Evolutionary conservation across 805 yeast genomes (phyloP).

Genomic region (Suhomyces xylopsoci): DNA sequence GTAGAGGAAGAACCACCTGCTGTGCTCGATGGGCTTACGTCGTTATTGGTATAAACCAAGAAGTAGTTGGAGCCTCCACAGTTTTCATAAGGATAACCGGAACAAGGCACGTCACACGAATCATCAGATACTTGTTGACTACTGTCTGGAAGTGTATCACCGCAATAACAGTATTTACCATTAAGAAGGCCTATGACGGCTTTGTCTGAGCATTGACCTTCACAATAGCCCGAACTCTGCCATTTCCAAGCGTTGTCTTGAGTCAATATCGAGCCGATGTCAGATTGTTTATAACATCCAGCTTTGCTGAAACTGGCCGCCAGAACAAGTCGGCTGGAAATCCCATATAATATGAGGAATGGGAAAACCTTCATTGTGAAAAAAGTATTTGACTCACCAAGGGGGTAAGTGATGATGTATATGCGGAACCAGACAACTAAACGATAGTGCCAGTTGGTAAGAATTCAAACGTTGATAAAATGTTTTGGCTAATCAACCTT

Average conservation of each 20-base stretch:
- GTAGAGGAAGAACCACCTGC: slow-evolving; percentile 7
- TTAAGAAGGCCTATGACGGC: slow-evolving; percentile 36
- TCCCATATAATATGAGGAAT: slow-evolving; percentile 5
- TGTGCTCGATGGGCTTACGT: slow-evolving; percentile 9
- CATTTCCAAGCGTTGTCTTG: slow-evolving; percentile 45
- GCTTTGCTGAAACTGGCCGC: slow-evolving; percentile 6
- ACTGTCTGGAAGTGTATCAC: slow-evolving; percentile 40
- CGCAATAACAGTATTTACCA: slow-evolving; percentile 68
- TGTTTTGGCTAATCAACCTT: not conserved
- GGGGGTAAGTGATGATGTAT: not conserved
- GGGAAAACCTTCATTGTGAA: slow-evolving; percentile 1
- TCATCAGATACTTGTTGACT: slow-evolving; percentile 7
- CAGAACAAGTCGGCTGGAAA: not conserved
- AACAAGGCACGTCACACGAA: slow-evolving; percentile 40
- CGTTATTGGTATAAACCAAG: slow-evolving; percentile 42
- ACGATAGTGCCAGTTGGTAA: not conserved
- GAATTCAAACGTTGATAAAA: not conserved
- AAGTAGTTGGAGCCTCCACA: slow-evolving; percentile 51
- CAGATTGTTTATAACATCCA: slow-evolving; percentile 23
- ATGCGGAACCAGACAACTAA: not conserved
- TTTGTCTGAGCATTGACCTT: slow-evolving; percentile 46
- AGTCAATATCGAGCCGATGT: slow-evolving; percentile 2
- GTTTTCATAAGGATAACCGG: slow-evolving; percentile 56
- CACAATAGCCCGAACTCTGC: slow-evolving; percentile 62
- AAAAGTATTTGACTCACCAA: not conserved